These are phyloP conservation scores for Chimonanthus salicifolius DNA, from an alignment of 164 flowering plant species.

Conservation along the genomic window DNA sequence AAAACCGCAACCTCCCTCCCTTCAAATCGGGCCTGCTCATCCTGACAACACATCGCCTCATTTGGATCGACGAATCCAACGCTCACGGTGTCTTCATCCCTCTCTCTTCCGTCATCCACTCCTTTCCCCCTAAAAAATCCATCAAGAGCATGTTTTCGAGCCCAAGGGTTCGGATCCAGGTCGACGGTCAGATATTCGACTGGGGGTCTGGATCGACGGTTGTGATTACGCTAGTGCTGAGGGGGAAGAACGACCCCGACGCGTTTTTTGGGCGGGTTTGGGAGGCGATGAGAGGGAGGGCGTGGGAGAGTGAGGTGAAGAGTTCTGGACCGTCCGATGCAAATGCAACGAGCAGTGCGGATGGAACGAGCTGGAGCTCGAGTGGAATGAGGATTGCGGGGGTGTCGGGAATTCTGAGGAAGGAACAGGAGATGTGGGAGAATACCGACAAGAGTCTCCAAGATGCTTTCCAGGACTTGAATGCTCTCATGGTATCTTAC, in stretches of 20 bases:
- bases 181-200: conserved; percentile 25
- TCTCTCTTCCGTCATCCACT: conserved; percentile 52
- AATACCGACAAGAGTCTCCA: conserved; percentile 91
- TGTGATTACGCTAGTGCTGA: conserved; percentile 50
- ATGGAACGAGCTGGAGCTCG: conserved; percentile 9
- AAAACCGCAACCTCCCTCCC: conserved; percentile 35
- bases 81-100: conserved; percentile 31
- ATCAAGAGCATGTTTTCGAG: conserved; percentile 71
- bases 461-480: conserved; percentile 92
- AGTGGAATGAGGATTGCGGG: conserved; percentile 41
- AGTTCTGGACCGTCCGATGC: conserved; percentile 10
- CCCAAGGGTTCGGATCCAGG: conserved; percentile 69
- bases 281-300: conserved; percentile 72
- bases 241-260: conserved; percentile 72
- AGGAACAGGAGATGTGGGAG: conserved; percentile 98
- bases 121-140: conserved; percentile 60
- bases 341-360: conserved; percentile 8
- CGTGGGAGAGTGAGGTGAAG: conserved; percentile 49
- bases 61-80: conserved; percentile 47
- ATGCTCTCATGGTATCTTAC: conserved; percentile 83
- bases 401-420: conserved; percentile 85
- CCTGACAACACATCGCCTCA: conserved; percentile 80
- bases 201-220: conserved; percentile 30
- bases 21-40: conserved; percentile 58
- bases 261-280: conserved; percentile 51